Evolutionary conservation across 257 asterid genomes (phyloP).

Genomic region (Striga asiatica): DNA sequence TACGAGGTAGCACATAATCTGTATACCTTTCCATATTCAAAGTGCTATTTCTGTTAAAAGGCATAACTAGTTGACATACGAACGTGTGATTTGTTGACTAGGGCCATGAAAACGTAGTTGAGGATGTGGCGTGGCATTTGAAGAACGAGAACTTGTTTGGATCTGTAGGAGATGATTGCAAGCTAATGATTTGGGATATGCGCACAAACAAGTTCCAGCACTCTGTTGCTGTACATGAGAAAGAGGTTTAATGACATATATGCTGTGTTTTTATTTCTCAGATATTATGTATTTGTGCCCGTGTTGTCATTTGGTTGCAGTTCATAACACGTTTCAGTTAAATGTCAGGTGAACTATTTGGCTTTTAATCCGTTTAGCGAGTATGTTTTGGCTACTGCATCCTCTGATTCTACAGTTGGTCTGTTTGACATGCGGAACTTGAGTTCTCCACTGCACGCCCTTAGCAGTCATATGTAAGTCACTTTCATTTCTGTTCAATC

Average conservation of each 20-base stretch:
- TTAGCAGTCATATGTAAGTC: constrained; percentile 71
- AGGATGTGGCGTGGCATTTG: constrained; percentile 84
- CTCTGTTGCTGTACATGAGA: constrained; percentile 58
- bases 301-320: neutral
- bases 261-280: neutral
- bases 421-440: constrained; percentile 80
- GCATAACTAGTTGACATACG: neutral
- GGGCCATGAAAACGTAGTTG: constrained; percentile 78
- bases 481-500: constrained; percentile 3
- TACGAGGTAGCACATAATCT: constrained; percentile 40
- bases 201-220: constrained; percentile 76
- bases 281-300: neutral
- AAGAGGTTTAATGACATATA: constrained; percentile 45
- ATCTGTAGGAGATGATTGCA: constrained; percentile 95
- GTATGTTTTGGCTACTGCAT: constrained; percentile 90
- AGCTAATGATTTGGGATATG: constrained; percentile 80
- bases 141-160: constrained; percentile 77
- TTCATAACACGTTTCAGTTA: constrained; percentile 12
- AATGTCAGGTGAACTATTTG: constrained; percentile 70
- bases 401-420: constrained; percentile 89
- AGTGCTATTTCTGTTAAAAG: neutral
- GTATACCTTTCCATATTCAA: neutral
- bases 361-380: constrained; percentile 88
- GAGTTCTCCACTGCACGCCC: constrained; percentile 64
- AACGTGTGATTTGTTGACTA: constrained; percentile 14